These are phyloP conservation scores for Mycena chlorophos DNA, from an alignment of 768 basidiomycete genomes.

Conservation along the genomic window DNA sequence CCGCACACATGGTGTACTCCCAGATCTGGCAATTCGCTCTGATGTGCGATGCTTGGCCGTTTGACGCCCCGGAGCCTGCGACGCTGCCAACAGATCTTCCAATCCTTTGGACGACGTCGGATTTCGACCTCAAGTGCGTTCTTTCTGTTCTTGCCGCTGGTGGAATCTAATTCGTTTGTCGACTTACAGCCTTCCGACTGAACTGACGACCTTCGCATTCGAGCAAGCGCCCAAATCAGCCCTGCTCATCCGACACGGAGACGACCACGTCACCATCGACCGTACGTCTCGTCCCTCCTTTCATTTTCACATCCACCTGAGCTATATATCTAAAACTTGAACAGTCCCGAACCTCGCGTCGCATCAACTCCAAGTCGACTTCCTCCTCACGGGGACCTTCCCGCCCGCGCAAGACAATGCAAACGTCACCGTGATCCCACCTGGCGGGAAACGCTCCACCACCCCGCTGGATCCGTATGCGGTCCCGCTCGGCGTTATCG, in stretches of 20 bases:
- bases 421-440: constrained; percentile 5
- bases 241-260: constrained; percentile 19
- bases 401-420: background rate
- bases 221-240: constrained; percentile 15
- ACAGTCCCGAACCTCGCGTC: constrained; percentile 4
- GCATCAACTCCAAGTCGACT: background rate
- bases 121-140: constrained; percentile 10
- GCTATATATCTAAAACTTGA: background rate
- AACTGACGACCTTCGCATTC: constrained; percentile 16
- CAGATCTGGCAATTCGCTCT: constrained; percentile 3
- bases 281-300: background rate
- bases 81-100: background rate
- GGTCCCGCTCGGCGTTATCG: constrained; percentile 12
- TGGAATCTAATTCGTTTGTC: background rate
- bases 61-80: background rate
- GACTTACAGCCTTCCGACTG: constrained; percentile 14
- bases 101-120: constrained; percentile 1
- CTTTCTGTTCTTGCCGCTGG: background rate
- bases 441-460: constrained; percentile 4
- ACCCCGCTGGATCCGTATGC: constrained; percentile 8
- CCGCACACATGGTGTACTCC: constrained; percentile 2
- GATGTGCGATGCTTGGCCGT: constrained; percentile 9
- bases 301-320: background rate
- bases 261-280: constrained; percentile 22
- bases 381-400: constrained; percentile 13